Evolutionary conservation across 257 asterid species (phyloP).

Genomic region (Paulownia fortunei): DNA sequence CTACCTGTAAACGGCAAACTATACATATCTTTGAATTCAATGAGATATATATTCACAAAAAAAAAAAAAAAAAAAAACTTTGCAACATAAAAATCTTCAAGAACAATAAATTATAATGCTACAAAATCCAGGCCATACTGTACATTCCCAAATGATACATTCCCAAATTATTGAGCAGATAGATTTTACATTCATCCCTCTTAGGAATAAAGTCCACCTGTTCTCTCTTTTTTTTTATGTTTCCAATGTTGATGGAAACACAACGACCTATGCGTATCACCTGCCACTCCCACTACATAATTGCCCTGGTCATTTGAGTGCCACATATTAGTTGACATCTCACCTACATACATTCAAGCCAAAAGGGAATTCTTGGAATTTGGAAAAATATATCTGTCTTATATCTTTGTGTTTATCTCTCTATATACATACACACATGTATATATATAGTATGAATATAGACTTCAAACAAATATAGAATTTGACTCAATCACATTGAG

Average conservation of each 20-base stretch:
- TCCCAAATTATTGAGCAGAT: too few species aligned
- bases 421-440: not conserved
- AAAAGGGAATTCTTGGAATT: not conserved
- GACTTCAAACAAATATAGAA: not conserved
- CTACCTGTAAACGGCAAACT: conserved; percentile 18
- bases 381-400: not conserved
- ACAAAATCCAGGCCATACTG: not conserved
- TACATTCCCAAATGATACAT: not conserved
- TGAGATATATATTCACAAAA: too few species aligned
- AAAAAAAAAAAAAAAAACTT: too few species aligned
- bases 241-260: conserved; percentile 9
- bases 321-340: not conserved
- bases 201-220: conserved; percentile 5
- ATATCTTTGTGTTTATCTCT: not conserved
- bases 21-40: not conserved
- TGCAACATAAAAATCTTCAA: not conserved
- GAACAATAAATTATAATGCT: not conserved
- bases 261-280: too few species aligned
- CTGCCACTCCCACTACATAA: too few species aligned
- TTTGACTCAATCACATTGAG: not conserved
- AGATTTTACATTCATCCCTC: not conserved
- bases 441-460: not conserved
- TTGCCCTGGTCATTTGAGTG: not conserved
- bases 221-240: conserved; percentile 4
- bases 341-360: not conserved